These are phyloP conservation scores for Musa beccarii DNA, from an alignment of 176 grass and related monocot genomes.

Conservation along the genomic window DNA sequence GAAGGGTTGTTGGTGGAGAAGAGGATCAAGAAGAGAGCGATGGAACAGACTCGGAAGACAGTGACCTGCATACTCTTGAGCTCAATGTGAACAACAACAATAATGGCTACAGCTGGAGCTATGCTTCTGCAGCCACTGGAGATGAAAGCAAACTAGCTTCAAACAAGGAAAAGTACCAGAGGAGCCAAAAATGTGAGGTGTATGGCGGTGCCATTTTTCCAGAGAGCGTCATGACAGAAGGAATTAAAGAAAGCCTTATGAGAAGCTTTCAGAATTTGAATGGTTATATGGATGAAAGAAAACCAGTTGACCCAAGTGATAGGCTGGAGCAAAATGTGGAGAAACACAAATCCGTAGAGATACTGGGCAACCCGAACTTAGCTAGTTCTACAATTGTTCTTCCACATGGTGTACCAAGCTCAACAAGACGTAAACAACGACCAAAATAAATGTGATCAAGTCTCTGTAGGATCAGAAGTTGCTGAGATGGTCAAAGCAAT, in stretches of 20 bases:
- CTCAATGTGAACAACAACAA: conserved; percentile 59
- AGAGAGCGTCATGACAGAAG: background rate
- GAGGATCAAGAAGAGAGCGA: conserved; percentile 16
- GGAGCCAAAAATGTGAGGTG: background rate
- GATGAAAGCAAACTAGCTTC: background rate
- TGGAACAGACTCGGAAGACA: conserved; percentile 32
- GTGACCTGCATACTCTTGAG: conserved; percentile 73
- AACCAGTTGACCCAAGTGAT: background rate
- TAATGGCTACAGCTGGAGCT: conserved; percentile 42
- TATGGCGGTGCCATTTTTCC: background rate
- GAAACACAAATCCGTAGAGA: background rate
- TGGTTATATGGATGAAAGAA: background rate
- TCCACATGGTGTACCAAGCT: background rate
- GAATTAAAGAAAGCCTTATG: background rate
- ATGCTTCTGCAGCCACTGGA: conserved; percentile 20
- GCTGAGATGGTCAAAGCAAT: conserved; percentile 15
- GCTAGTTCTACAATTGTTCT: conserved; percentile 3
- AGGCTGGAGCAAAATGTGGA: background rate
- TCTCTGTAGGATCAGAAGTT: conserved; percentile 4
- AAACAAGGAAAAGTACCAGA: background rate
- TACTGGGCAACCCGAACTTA: background rate
- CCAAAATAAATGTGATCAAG: conserved; percentile 2
- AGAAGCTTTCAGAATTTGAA: background rate
- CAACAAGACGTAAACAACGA: background rate
- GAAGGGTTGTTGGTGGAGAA: conserved; percentile 6